Base-by-base conservation (phyloP, 768 basidiomycete genomes). In the Guyanaporus albipodus region DNA sequence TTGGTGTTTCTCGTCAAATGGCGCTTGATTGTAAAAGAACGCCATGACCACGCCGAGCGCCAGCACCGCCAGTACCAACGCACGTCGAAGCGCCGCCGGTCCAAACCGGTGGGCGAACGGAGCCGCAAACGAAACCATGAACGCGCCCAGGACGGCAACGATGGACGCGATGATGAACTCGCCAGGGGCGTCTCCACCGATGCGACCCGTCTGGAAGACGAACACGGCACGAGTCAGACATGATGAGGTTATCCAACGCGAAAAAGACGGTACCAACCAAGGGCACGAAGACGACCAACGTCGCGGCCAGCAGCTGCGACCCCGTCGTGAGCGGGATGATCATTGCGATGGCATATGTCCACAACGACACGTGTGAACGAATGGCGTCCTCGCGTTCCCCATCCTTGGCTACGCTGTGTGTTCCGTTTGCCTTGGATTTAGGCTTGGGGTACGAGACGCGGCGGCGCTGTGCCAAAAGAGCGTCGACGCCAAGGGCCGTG, bases 231-330 rank as follows among this genome's bases (percentile, higher is more conserved):
- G 4, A 22, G 31, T 50, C 49, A 57, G 12, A 38, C 38, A 38
- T 8, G 8, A 44, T 38, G 46, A 28, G 10, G 34, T 38, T n/a
- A n/a, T n/a, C 6, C 11, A 32, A 32, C 17, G 42, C n/a, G 7
- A 7, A 7, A 15, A 12, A 22, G 39, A 19, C 2, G 78, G 42
- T 52, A 87, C 78, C 42, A 52, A 87, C 87, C 58, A 96, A 67
- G 7, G 95, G 95, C 0, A 95, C 90, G 58, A 98, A 96, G 18
- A 97, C 85, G 36, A 94, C 88, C 34, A 90, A 56, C 4, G 86
- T 79, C 6, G 80, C 74, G 33, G 77, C 63, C 31, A 81, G 59
- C 27, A 88, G 59, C 55, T 87, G 73, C 0, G 75, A 66, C 18
- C 86, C 83, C 0, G 76, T 70, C 9, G 81, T 59, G 21, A 88